Evolutionary conservation across 2,329 filamentous ascomycete genomes (phyloP).

Genomic region (Colletotrichum aenigma): DNA sequence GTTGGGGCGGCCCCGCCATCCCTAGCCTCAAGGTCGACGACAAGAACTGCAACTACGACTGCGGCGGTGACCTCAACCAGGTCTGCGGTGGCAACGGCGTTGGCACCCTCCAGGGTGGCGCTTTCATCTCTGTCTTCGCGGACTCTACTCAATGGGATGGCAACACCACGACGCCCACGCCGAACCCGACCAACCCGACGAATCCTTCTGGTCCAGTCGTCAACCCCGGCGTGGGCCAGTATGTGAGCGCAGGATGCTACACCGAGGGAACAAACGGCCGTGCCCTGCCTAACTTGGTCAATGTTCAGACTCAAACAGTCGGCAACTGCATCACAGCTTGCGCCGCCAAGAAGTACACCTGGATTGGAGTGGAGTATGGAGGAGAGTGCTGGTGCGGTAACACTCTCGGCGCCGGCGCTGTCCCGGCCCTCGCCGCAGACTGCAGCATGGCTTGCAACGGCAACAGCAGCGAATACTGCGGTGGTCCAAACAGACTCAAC

Average conservation of each 20-base stretch:
- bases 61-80: conserved; percentile 51
- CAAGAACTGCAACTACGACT: conserved; percentile 55
- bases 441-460: conserved; percentile 40
- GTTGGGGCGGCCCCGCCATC: conserved; percentile 57
- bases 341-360: conserved; percentile 27
- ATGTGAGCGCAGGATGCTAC: conserved; percentile 20
- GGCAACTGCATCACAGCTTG: conserved; percentile 31
- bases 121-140: conserved; percentile 55
- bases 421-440: conserved; percentile 31
- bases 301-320: neutral
- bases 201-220: conserved; percentile 29
- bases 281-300: conserved; percentile 21
- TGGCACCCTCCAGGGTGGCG: conserved; percentile 31
- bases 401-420: conserved; percentile 27
- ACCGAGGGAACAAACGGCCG: conserved; percentile 25
- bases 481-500: conserved; percentile 30
- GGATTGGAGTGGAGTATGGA: conserved; percentile 42
- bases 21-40: conserved; percentile 48
- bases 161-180: conserved; percentile 27
- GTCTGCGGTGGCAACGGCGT: conserved; percentile 57
- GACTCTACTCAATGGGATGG: conserved; percentile 33
- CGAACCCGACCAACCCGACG: conserved; percentile 10
- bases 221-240: conserved; percentile 40
- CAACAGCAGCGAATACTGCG: conserved; percentile 40
- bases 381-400: conserved; percentile 45